A percentile compares a stretch with the other conserved stretches of the same genome.
Evolutionary conservation across 345 rosid species (phyloP).

Genomic region (Arabidopsis thaliana): TAIR10.1 NC_003075.7:15566501-15567000

Average conservation of each 20-base stretch:
- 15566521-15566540: no score
- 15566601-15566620: slow-evolving; percentile 71
- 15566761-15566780: slow-evolving; percentile 53
- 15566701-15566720: neutral
- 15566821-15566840: neutral
- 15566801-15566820: slow-evolving; percentile 43
- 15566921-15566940: no score
- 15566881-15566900: no score
- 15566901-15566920: no score
- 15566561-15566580: slow-evolving; percentile 60
- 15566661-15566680: slow-evolving; percentile 70
- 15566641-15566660: slow-evolving; percentile 70
- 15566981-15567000: no score
- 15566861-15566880: no score
- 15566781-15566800: slow-evolving; percentile 43
- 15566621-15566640: slow-evolving; percentile 59
- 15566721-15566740: neutral
- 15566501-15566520: no score
- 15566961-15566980: no score
- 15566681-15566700: neutral
- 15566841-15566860: no score
- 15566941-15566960: no score
- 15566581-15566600: slow-evolving; percentile 48
- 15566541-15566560: slow-evolving; percentile 54
- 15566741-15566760: neutral